Percentiles rank a stretch among this genome's conserved stretches.
Conservation (phyloP, 495 filamentous ascomycete species). For the Patellaria atrata region DNA sequence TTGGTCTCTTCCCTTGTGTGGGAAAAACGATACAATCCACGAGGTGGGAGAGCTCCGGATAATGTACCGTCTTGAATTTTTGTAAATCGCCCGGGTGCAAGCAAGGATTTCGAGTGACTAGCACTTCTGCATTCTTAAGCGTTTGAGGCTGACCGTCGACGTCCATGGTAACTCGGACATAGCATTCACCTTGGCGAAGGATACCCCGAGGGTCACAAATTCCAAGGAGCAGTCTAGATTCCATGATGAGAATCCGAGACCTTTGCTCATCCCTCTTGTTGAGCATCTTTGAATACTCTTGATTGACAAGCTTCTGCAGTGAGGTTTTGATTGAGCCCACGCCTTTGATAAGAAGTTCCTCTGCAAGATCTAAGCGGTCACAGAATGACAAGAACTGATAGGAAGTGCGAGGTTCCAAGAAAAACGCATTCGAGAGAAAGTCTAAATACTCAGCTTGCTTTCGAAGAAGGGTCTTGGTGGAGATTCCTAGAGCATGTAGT, state of each 20-base stretch:
- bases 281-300: conserved; percentile 32
- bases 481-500: conserved; percentile 32
- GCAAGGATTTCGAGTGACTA: conserved; percentile 39
- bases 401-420: conserved; percentile 22
- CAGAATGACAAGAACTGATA: conserved; percentile 33
- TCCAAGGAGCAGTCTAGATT: conserved; percentile 35
- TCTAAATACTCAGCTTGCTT: conserved; percentile 34
- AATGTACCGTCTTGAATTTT: conserved; percentile 34
- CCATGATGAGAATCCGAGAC: conserved; percentile 33
- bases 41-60: conserved; percentile 30
- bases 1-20: conserved; percentile 31
- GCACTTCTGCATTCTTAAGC: conserved; percentile 29
- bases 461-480: conserved; percentile 23
- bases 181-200: conserved; percentile 34
- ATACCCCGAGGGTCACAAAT: conserved; percentile 35
- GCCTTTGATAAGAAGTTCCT: conserved; percentile 33
- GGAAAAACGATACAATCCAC: conserved; percentile 40
- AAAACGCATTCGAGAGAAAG: conserved; percentile 25
- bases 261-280: conserved; percentile 34
- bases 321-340: conserved; percentile 24
- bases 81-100: conserved; percentile 39
- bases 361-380: conserved; percentile 31
- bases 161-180: conserved; percentile 32
- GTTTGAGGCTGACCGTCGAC: conserved; percentile 29
- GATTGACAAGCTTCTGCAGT: conserved; percentile 26